Evolutionary conservation across 2,329 filamentous ascomycete genomes (phyloP), one percentile per base, ranked within the genome.

Genomic region (Elsinoe fawcettii): DNA sequence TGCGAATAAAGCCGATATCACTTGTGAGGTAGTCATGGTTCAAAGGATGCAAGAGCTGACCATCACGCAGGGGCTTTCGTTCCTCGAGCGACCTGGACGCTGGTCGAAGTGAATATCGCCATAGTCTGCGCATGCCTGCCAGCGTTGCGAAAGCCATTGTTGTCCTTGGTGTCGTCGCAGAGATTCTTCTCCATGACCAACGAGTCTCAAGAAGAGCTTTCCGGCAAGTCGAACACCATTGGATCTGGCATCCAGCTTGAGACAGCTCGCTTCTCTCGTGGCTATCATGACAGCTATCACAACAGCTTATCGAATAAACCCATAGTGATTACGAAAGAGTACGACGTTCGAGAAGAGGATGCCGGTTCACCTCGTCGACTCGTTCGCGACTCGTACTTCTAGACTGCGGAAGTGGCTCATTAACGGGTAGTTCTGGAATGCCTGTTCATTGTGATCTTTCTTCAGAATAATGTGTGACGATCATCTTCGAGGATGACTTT

Each of bases 81-180:
- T 8, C 60, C 62, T 20, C 57, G 62, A 34, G 59, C 56, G 34
- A 63, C 63, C 9, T 67, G 64, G 63, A 65, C 64, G 12, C 55
- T 63, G 8, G 55, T 67, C 41, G 66, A 68, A 54, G 62, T 64
- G 9, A 66, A 66, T 53, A 55, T 64, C 11, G 62, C 62, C 34
- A 66, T 67, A 9, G 64, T 68, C 34, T 65, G 61, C 51, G 64
- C 63, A 18, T 67, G 64, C 55, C 62, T 68, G 12, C 66, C 65
- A 36, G 59, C 66, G 41, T 53, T 63, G 16, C 55, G 59, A 14
- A 54, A 41, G 22, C 51, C 51, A 22, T 27, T 54, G 18, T 14
- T 54, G 34, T 54, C 51, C 3, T 27, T 54, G 30, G 51, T 39
- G 7, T 54, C 51, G 32, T 54, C 51, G 9, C 51, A 54, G 34